Percentiles rank a stretch among this genome's conserved stretches.
Evolutionary conservation across 192 early-diverging fungal genomes (phyloP).

Genomic region (Blastocladiella britannica): DNA sequence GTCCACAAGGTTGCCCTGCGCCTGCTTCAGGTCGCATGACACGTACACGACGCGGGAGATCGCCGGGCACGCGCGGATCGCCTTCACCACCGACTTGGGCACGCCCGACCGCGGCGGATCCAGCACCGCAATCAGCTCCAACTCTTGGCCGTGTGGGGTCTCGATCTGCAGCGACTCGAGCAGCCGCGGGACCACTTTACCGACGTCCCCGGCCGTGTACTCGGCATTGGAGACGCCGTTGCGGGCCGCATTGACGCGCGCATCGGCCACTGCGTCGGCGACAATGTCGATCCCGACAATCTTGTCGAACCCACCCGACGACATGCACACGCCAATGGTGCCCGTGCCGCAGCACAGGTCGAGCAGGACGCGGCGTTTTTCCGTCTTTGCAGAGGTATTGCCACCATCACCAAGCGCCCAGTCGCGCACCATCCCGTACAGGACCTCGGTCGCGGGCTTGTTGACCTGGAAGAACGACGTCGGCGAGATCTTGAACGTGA

Average conservation of each 20-base stretch:
- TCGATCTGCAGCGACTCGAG: constrained; percentile 10
- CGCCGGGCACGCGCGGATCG: constrained; percentile 28
- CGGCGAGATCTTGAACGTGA: constrained; percentile 44
- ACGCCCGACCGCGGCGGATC: constrained; percentile 40
- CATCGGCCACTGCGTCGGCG: constrained; percentile 45
- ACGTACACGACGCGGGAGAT: constrained; percentile 43
- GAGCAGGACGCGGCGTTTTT: constrained; percentile 23
- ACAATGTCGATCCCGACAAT: constrained; percentile 57
- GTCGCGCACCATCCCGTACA: constrained; percentile 32
- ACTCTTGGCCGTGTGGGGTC: constrained; percentile 16
- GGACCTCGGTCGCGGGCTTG: constrained; percentile 37
- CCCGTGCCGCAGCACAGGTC: constrained; percentile 73
- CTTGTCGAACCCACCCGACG: constrained; percentile 26
- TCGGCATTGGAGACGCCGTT: constrained; percentile 35
- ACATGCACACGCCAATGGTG: constrained; percentile 61
- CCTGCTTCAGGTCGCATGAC: constrained; percentile 39
- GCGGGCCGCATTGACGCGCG: constrained; percentile 33
- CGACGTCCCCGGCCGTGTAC: constrained; percentile 38
- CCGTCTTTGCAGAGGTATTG: neutral
- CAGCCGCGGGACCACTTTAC: constrained; percentile 21
- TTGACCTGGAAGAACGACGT: constrained; percentile 66
- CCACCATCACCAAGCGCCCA: constrained; percentile 15
- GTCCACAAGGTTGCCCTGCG: constrained; percentile 38
- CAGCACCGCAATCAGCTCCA: constrained; percentile 43
- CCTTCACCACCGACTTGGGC: constrained; percentile 28